phyloP scores from a whole-genome alignment of 129 eudicot genomes.

The Glebionis coronaria region DNA sequence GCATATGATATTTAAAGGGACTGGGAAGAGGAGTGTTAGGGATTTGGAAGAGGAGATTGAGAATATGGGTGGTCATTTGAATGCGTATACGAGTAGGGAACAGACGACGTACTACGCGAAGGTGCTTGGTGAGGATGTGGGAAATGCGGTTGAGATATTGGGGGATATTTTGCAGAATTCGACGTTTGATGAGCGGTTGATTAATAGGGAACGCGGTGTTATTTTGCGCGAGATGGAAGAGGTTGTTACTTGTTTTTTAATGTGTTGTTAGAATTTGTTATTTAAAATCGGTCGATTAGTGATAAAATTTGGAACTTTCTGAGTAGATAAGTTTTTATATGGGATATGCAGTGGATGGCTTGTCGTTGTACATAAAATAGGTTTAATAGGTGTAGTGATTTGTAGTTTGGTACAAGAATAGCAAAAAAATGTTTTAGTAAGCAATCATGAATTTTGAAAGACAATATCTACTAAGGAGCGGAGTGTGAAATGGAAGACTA shows the following conservation, averaged over 20 bases:
- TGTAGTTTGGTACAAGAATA: no score
- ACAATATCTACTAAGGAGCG: no score
- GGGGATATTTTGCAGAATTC: conserved; percentile 90
- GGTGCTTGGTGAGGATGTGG: conserved; percentile 63
- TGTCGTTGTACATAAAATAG: no score
- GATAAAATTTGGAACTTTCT: neutral
- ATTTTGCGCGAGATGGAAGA: conserved; percentile 93
- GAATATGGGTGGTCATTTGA: conserved; percentile 98
- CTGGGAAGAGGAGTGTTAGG: conserved; percentile 48
- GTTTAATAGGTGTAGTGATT: no score
- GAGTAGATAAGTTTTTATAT: neutral
- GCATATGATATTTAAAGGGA: conserved; percentile 90
- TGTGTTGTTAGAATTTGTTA: neutral
- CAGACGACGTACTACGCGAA: conserved; percentile 76
- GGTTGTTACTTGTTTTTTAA: conserved; percentile 34
- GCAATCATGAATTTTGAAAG: no score
- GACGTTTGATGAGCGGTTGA: conserved; percentile 58
- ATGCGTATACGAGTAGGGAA: conserved; percentile 85
- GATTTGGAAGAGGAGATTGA: conserved; percentile 84
- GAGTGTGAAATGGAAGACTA: no score
- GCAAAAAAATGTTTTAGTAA: no score
- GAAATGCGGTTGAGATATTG: conserved; percentile 62
- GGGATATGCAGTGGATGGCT: no score
- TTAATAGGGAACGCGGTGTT: conserved; percentile 70
- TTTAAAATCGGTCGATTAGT: neutral